Conservation (phyloP, 2,329 filamentous ascomycete species). For the Talaromyces piceae region DNA sequence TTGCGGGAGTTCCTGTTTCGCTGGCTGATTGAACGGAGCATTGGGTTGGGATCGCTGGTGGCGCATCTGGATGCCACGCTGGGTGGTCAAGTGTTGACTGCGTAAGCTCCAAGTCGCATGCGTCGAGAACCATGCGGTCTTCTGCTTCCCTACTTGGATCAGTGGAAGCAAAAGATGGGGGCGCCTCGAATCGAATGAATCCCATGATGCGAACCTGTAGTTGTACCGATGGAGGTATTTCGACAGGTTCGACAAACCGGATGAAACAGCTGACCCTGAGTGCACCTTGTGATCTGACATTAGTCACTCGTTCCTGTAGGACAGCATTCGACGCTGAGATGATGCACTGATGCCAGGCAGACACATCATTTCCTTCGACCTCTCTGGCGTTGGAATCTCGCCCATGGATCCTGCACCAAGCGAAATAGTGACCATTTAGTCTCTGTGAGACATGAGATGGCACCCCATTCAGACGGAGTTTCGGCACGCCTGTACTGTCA, state of each 20-base stretch:
- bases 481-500: conserved; percentile 43
- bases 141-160: conserved; percentile 28
- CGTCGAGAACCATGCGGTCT: conserved; percentile 30
- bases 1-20: neutral
- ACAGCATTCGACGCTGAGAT: conserved; percentile 47
- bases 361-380: neutral
- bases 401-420: conserved; percentile 42
- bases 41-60: conserved; percentile 12
- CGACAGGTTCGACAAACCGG: conserved; percentile 22
- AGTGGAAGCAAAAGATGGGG: conserved; percentile 20
- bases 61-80: conserved; percentile 30
- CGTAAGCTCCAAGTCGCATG: conserved; percentile 32
- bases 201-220: conserved; percentile 54
- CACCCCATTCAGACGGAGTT: conserved; percentile 48
- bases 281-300: conserved; percentile 23
- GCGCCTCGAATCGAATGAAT: conserved; percentile 26
- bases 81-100: conserved; percentile 31
- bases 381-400: neutral
- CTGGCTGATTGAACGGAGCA: conserved; percentile 18
- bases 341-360: conserved; percentile 52
- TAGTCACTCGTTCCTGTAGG: conserved; percentile 30
- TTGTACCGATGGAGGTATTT: conserved; percentile 8
- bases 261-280: conserved; percentile 43
- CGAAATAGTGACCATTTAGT: conserved; percentile 57
- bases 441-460: conserved; percentile 47